phyloP scores from a whole-genome alignment of 1,284 basidiomycete genomes.

The Ustilago loliicola region DNA sequence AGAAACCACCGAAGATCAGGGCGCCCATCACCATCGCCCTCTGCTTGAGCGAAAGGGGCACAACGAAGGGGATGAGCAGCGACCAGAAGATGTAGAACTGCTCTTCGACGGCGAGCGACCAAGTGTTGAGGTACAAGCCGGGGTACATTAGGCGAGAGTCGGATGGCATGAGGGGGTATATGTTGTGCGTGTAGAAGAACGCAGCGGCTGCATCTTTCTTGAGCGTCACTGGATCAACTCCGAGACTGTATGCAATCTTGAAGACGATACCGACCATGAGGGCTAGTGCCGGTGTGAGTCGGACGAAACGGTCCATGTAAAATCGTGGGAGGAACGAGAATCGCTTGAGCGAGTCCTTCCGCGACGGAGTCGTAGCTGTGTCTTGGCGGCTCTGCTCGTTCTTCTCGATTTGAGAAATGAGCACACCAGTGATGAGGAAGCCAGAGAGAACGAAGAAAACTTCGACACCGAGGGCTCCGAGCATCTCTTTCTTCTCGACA shows the following conservation, averaged over 20 bases:
- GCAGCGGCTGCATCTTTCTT: constrained; percentile 24
- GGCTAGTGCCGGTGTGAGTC: constrained; percentile 31
- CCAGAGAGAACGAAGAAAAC: constrained; percentile 49
- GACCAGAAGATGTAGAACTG: constrained; percentile 56
- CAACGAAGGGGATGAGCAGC: constrained; percentile 32
- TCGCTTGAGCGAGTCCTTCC: constrained; percentile 17
- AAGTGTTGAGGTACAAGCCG: constrained; percentile 39
- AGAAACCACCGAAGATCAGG: constrained; percentile 26
- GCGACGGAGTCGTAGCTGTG: not conserved
- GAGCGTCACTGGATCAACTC: constrained; percentile 4
- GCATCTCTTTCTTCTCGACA: constrained; percentile 29
- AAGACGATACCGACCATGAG: constrained; percentile 28
- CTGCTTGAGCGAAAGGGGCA: constrained; percentile 23
- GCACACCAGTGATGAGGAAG: constrained; percentile 50
- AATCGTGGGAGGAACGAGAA: constrained; percentile 36
- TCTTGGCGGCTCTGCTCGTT: constrained; percentile 14
- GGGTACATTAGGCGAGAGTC: constrained; percentile 35
- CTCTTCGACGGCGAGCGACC: constrained; percentile 50
- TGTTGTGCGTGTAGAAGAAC: constrained; percentile 40
- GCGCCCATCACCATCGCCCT: constrained; percentile 23
- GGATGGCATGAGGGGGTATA: constrained; percentile 10
- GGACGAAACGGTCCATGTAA: constrained; percentile 37
- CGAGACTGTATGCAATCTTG: constrained; percentile 10
- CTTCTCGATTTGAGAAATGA: constrained; percentile 43
- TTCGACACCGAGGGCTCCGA: constrained; percentile 38